phyloP scores from a whole-genome alignment of 345 rosid species.

The Heritiera fomes region DNA sequence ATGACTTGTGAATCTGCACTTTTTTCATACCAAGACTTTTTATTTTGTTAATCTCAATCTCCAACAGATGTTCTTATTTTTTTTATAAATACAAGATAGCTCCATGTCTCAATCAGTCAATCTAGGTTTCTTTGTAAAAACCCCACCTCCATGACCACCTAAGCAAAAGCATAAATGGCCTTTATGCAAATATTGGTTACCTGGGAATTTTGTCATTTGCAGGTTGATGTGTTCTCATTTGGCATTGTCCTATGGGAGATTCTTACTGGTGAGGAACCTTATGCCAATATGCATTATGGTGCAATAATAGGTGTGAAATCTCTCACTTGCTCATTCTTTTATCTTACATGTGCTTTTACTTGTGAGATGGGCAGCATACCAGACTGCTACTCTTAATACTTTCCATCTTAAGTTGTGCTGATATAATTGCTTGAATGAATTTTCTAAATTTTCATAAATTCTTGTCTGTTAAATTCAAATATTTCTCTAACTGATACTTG shows the following conservation, averaged over 20 bases:
- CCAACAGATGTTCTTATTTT: not conserved
- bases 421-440: not conserved
- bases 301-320: conserved; percentile 67
- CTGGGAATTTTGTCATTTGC: conserved; percentile 15
- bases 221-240: conserved; percentile 85
- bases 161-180: not conserved
- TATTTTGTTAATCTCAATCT: conserved; percentile 1
- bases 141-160: not conserved
- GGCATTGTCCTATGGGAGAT: conserved; percentile 84
- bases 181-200: conserved; percentile 8
- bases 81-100: not conserved
- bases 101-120: not conserved
- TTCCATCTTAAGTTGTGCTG: not conserved
- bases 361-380: not conserved
- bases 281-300: conserved; percentile 81
- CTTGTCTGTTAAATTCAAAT: not conserved
- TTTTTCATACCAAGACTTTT: not conserved
- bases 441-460: not conserved
- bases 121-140: not conserved
- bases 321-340: not conserved
- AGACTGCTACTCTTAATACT: not conserved
- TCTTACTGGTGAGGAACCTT: conserved; percentile 83
- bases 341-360: conserved; percentile 5
- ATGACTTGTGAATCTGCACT: not conserved
- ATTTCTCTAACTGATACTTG: not conserved